Conservation (phyloP, 1,284 basidiomycete species). For the Cryptococcus neoformans region DNA sequence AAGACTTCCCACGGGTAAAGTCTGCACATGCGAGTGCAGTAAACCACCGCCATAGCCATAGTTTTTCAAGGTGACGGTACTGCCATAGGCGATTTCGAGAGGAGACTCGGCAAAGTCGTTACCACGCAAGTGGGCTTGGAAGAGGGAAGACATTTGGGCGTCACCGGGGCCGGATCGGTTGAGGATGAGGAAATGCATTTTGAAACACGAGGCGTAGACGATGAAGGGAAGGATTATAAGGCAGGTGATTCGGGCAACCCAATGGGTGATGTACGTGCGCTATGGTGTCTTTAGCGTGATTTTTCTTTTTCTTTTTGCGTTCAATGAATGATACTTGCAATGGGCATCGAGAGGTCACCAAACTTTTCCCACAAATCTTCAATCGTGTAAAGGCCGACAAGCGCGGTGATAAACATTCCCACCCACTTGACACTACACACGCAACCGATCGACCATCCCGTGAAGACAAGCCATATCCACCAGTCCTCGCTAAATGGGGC, state of each 20-base stretch:
- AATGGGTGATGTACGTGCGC: constrained; percentile 82
- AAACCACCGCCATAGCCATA: constrained; percentile 97
- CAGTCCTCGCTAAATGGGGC: constrained; percentile 79
- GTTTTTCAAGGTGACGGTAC: constrained; percentile 91
- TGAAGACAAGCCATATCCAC: constrained; percentile 93
- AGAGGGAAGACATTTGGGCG: constrained; percentile 96
- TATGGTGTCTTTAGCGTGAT: constrained; percentile 17
- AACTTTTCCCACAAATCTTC: constrained; percentile 99
- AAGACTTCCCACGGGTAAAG: constrained; percentile 84
- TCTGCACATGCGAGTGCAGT: constrained; percentile 93
- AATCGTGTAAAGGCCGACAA: constrained; percentile 94
- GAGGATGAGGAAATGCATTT: constrained; percentile 91
- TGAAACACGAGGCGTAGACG: constrained; percentile 93
- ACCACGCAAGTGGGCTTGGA: constrained; percentile 94
- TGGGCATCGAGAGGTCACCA: constrained; percentile 88
- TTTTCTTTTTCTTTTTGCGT: no score
- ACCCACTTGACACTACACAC: constrained; percentile 98
- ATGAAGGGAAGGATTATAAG: constrained; percentile 85
- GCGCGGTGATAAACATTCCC: constrained; percentile 88
- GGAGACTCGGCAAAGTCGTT: constrained; percentile 90
- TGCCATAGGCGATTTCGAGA: constrained; percentile 86
- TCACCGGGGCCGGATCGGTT: constrained; percentile 95
- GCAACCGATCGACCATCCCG: constrained; percentile 88
- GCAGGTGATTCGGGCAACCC: constrained; percentile 80
- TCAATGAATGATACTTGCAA: constrained; percentile 55